Conservation (phyloP, 345 rosid species). For the Tarenaya hassleriana region DNA sequence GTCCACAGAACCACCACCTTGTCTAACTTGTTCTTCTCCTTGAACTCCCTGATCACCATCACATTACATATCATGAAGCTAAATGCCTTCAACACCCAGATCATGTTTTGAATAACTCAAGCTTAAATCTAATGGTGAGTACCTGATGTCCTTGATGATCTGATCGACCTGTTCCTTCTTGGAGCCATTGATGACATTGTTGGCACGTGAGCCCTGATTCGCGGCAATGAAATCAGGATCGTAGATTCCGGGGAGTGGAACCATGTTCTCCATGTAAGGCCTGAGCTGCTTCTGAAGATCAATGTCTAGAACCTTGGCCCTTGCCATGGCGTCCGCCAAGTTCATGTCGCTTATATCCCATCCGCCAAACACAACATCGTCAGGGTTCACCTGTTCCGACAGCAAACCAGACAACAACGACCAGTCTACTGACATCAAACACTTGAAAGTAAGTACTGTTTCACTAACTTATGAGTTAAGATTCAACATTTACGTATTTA, state of each 20-base stretch:
- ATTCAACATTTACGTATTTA: conserved; percentile 23
- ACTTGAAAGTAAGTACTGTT: no score
- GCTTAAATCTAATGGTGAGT: no score
- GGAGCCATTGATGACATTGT: conserved; percentile 75
- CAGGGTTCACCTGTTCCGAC: conserved; percentile 95
- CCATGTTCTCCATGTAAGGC: conserved; percentile 92
- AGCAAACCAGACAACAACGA: no score
- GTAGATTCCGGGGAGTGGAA: conserved; percentile 89
- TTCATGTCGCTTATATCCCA: conserved; percentile 98
- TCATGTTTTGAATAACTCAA: no score
- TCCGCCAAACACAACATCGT: conserved; percentile 88
- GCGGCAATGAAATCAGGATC: conserved; percentile 96
- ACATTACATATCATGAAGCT: no score
- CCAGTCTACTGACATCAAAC: no score
- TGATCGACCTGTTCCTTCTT: conserved; percentile 82
- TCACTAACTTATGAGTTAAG: not conserved
- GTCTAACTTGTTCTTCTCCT: conserved; percentile 78
- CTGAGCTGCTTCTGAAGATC: conserved; percentile 90
- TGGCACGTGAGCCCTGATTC: conserved; percentile 88
- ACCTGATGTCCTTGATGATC: conserved; percentile 87
- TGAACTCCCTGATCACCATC: conserved; percentile 58
- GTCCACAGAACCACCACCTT: conserved; percentile 94
- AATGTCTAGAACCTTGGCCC: conserved; percentile 83
- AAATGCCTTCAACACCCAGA: no score
- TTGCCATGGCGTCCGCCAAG: conserved; percentile 95